Evolutionary conservation across 2,329 filamentous ascomycete genomes (phyloP), one percentile per base, ranked within the genome.

Genomic region (Esteya vermicola): DNA sequence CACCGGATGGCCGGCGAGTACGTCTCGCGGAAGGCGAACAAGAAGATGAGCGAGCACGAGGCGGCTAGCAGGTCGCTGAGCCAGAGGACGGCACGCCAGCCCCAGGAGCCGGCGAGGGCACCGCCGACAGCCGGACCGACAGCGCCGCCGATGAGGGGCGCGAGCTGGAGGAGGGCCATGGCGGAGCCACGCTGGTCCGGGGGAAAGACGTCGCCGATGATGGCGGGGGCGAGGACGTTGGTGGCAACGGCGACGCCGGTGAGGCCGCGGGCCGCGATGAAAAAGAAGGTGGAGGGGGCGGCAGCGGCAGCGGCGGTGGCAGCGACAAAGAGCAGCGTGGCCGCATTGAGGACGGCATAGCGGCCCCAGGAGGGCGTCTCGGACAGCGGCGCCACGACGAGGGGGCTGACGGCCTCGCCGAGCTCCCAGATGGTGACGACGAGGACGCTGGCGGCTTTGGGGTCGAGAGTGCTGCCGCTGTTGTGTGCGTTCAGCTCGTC

Each of bases 391-490:
- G 74, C 76, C 49, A 77, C 77, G 3, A 75, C 36, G 3, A 78
- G 56, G 0, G 74, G 74, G 0, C 75, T 75, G 3, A 72, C 67
- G 3, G 70, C 70, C 47, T 78, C 74, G 45, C 79, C 78, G 0
- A 83, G 65, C 44, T 85, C 71, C 65, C 79, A 80, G 43, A 83
- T 74, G 1, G 78, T 81, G 9, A 85, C 75, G 40, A 84, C 73
- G 33, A 86, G 60, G 30, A 72, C 67, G 48, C 60, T 64, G 14
- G 68, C 59, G 0, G 66, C 64, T 42, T 65, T 65, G 53, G 58
- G 46, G n/a, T 57, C 54, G 16, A 49, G 39, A 42, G 61, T 53
- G 36, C 66, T n/a, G 20, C 4, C 13, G 14, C 20, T 18, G 32
- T 48, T 45, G 16, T 57, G 58, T 22, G 57, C 52, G 7, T 52